Percentiles rank a stretch among this genome's conserved stretches.
These are phyloP conservation scores for Calocera viscosa DNA, from an alignment of 768 basidiomycete genomes.

Conservation along the genomic window DNA sequence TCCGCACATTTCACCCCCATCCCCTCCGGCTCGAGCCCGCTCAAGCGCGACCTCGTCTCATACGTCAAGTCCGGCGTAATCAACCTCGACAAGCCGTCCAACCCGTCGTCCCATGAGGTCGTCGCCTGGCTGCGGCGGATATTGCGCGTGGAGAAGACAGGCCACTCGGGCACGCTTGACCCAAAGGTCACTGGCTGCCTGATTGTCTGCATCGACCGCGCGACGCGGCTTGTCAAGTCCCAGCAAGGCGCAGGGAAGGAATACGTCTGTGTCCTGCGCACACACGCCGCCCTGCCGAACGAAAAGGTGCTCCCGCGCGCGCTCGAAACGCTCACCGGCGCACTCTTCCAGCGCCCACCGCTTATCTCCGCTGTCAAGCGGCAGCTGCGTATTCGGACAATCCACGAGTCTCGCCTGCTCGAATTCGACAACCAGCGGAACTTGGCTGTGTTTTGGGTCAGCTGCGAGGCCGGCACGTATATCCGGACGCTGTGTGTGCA, in stretches of 20 bases:
- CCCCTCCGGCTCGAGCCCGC: constrained; percentile 80
- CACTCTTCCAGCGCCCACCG: constrained; percentile 96
- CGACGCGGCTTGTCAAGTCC: constrained; percentile 92
- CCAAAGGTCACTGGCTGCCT: constrained; percentile 98
- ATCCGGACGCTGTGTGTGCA: constrained; percentile 96
- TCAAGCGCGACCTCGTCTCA: constrained; percentile 82
- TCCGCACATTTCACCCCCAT: constrained; percentile 98
- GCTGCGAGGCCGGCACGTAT: constrained; percentile 83
- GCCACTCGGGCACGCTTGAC: constrained; percentile 96
- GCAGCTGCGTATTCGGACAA: constrained; percentile 91
- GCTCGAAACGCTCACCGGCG: constrained; percentile 92
- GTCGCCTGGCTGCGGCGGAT: constrained; percentile 99
- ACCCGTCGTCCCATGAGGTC: constrained; percentile 97
- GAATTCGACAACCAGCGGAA: constrained; percentile 98
- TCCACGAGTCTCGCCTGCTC: constrained; percentile 87
- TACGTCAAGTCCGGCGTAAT: constrained; percentile 99
- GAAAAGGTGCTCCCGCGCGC: constrained; percentile 83
- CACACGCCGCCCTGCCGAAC: constrained; percentile 70
- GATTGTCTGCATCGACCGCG: constrained; percentile 98
- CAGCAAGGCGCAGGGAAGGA: constrained; percentile 99
- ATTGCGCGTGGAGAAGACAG: constrained; percentile 91
- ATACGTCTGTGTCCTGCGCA: constrained; percentile 90
- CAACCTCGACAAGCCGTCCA: constrained; percentile 98
- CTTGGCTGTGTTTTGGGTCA: constrained; percentile 95
- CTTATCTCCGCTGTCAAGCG: constrained; percentile 98